Conservation (phyloP, 371 early-diverging fungal species). For the Rhizopus stolonifer region DNA sequence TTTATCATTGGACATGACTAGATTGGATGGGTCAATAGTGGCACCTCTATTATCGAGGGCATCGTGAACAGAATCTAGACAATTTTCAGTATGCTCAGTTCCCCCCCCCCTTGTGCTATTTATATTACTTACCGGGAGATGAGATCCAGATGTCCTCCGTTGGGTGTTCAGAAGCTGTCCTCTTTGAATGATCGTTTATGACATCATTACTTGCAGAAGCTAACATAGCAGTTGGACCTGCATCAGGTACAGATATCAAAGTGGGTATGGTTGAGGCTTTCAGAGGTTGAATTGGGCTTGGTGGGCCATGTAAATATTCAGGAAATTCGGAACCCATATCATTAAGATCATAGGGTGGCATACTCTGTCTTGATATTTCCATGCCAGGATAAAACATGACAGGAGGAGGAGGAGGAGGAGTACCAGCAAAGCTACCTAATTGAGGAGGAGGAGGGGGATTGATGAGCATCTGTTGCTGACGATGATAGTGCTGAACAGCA, state of each 20-base stretch:
- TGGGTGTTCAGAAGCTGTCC: not conserved
- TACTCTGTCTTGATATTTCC: constrained; percentile 29
- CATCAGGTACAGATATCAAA: constrained; percentile 45
- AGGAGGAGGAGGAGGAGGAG: constrained; percentile 19
- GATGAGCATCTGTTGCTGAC: constrained; percentile 13
- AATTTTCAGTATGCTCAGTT: no score
- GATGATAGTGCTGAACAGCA: constrained; percentile 19
- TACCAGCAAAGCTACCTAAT: not conserved
- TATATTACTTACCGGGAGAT: constrained; percentile 20
- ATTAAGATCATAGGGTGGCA: constrained; percentile 27
- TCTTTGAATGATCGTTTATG: not conserved
- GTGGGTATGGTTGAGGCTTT: constrained; percentile 18
- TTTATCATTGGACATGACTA: constrained; percentile 11
- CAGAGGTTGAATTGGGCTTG: constrained; percentile 18
- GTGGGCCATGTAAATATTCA: constrained; percentile 32
- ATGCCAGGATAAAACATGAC: constrained; percentile 17
- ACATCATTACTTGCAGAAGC: constrained; percentile 13
- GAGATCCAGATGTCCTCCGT: constrained; percentile 2
- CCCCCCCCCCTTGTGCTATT: no score
- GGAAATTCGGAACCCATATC: constrained; percentile 23
- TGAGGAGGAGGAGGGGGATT: constrained; percentile 13
- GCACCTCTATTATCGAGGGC: no score
- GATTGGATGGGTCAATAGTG: constrained; percentile 25
- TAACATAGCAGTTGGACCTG: constrained; percentile 47
- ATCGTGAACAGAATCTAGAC: not conserved